phyloP scores from a whole-genome alignment of 1,284 basidiomycete species.

The Tremellales sp. region DNA sequence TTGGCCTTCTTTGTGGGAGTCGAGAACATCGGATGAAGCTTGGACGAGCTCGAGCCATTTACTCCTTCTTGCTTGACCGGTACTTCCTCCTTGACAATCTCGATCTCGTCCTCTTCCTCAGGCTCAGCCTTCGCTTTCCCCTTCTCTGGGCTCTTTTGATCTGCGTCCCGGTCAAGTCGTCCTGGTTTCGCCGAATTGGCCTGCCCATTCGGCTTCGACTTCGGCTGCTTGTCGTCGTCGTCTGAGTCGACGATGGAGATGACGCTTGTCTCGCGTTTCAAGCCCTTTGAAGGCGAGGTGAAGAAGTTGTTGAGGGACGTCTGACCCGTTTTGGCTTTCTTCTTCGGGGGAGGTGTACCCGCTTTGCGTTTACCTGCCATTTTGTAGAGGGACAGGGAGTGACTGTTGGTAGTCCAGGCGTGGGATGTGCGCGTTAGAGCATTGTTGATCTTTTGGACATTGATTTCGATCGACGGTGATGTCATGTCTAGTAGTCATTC shows the following conservation, averaged over 20 bases:
- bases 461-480: too few relatives aligned
- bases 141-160: neutral
- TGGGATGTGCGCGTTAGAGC: too few relatives aligned
- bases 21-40: neutral
- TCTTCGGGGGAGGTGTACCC: slow-evolving; percentile 10
- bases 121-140: slow-evolving; percentile 7
- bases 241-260: slow-evolving; percentile 37
- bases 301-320: slow-evolving; percentile 40
- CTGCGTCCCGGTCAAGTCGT: neutral
- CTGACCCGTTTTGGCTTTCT: slow-evolving; percentile 7
- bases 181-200: slow-evolving; percentile 19
- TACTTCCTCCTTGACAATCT: neutral
- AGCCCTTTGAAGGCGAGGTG: slow-evolving; percentile 24
- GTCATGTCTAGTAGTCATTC: too few relatives aligned
- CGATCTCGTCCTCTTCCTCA: neutral
- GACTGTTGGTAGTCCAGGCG: too few relatives aligned
- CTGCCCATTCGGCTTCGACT: slow-evolving; percentile 20
- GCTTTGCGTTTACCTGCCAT: slow-evolving; percentile 4
- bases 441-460: too few relatives aligned
- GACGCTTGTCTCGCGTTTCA: slow-evolving; percentile 11
- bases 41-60: neutral
- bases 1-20: slow-evolving; percentile 5
- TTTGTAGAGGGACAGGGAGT: too few relatives aligned
- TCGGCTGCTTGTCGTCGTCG: slow-evolving; percentile 8
- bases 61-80: neutral